Base-by-base conservation (phyloP, 176 grass and related monocot genomes). In the Puya raimondii region DNA sequence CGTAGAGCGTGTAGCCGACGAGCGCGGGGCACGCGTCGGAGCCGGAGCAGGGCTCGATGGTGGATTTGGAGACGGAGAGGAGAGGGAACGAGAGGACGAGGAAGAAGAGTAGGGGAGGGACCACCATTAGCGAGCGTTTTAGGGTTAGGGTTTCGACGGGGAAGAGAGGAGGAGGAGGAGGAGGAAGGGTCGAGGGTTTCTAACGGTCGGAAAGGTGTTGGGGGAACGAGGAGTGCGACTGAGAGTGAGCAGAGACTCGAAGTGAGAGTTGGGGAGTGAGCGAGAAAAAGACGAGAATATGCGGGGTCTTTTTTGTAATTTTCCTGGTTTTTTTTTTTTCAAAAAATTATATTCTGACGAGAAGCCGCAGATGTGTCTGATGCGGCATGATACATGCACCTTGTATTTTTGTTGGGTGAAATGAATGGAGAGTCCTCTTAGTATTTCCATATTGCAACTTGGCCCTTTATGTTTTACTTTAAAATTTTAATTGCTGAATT, bases 1-100 rank as follows among this genome's bases (percentile, higher is more conserved):
- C 80, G 88, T 91, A 91, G 65, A 96, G 91, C 26, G 91, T 91
- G 91, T 96, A 96, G 42, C 91, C 91, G 13, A 96, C 75, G 8
- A 96, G 82, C 2, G 91, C 88, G 11, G 72, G 47, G 75, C 91
- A 96, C 1, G 88, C 69, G 80, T 91, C 85, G 25, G 91, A 88
- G 18, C 80, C 85, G 13, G 91, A 72, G 78, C 91, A 96, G 26
- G 91, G 91, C 70, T 96, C 88, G 78, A 96, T 96, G 76, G 88
- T 96, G 64, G 91, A 90, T 78, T 96, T 96, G 65, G 79, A 58
- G 72, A 87, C 73, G 81, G 85, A 65, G 72, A 81, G 80, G 79
- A 54, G 67, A 23, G 23, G 11, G 15, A 2, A 6, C 7, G 21
- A 80, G 56, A 69, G 77, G 79, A 65, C 9, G 76, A 85, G 56